These are phyloP conservation scores for Seiridium cupressi DNA, from an alignment of 2,329 filamentous ascomycete genomes.

Conservation along the genomic window DNA sequence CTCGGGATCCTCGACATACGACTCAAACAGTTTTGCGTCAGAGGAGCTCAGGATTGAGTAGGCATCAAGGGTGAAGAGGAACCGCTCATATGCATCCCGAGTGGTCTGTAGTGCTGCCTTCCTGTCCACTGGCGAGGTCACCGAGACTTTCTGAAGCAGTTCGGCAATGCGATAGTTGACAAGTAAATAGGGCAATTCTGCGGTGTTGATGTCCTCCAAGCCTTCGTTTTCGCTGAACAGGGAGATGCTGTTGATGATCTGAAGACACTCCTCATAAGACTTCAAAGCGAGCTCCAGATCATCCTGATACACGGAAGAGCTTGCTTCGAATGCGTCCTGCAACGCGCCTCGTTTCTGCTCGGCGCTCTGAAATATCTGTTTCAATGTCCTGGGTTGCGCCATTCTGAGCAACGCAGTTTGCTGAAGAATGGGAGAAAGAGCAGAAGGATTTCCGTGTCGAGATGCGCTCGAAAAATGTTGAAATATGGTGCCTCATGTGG, in stretches of 20 bases:
- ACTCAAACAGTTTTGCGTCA: constrained; percentile 68
- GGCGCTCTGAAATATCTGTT: constrained; percentile 47
- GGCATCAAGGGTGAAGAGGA: constrained; percentile 71
- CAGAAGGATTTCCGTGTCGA: too few species aligned
- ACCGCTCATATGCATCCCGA: constrained; percentile 72
- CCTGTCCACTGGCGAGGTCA: constrained; percentile 53
- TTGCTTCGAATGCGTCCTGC: constrained; percentile 63
- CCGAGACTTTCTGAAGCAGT: constrained; percentile 66
- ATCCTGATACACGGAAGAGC: constrained; percentile 49
- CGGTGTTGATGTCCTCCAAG: constrained; percentile 80
- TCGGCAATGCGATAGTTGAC: constrained; percentile 79
- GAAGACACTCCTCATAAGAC: constrained; percentile 71
- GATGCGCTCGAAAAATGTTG: too few species aligned
- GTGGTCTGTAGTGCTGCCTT: constrained; percentile 61
- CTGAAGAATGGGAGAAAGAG: neutral
- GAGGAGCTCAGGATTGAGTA: constrained; percentile 69
- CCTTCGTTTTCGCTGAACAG: constrained; percentile 91
- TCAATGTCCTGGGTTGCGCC: constrained; percentile 48
- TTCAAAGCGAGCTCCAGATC: constrained; percentile 66
- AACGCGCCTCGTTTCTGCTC: constrained; percentile 54
- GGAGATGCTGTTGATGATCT: constrained; percentile 67
- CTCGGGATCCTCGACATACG: constrained; percentile 70
- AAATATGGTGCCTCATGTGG: too few species aligned
- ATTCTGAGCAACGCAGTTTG: constrained; percentile 13
- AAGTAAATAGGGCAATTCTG: constrained; percentile 82